Base-by-base conservation (phyloP, 2,329 filamentous ascomycete species). In the Colletotrichum theobromicola region DNA sequence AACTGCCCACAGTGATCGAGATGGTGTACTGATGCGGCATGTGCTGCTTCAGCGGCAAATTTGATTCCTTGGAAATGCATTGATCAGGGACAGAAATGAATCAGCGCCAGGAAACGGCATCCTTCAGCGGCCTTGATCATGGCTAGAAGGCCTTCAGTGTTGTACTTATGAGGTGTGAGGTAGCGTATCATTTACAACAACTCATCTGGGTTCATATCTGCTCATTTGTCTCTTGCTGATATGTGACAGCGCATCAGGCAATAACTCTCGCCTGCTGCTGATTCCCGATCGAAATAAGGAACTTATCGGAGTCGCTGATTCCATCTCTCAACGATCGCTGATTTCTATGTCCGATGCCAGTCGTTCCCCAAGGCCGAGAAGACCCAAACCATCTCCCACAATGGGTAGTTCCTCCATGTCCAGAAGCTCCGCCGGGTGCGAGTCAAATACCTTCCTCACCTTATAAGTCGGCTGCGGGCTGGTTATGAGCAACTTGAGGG, bases 1-100 rank as follows among this genome's bases (percentile, higher is more conserved):
- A 80, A 4, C 78, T 80, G 6, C 80, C 80, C 3, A 81, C 75
- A 46, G 42, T 46, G 42, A 46, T 46, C 42, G n/a, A 46, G 42
- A 10, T 46, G 42, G 18, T 18, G 42, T 6, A 46, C 42, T n/a
- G n/a, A 46, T 21, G 42, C 42, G 21, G 42, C 42, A 21, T 46
- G 42, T 21, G 42, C 42, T 46, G 42, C 42, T 46, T 21, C 42
- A 21, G n/a, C 42, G 42, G 42, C 42, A 10, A 46, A 46, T 46
- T 46, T 46, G 42, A 46, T 46, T 6, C 42, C 42, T 46, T 46
- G 42, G 42, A 46, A 46, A 46, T 21, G 42, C 42, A 46, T 46
- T n/a, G 42, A 46, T n/a, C 42, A 46, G n/a, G 42, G 42, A n/a
- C n/a, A 46, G 2, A 46, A 46, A 9, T 46, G 42, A 10, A 46